phyloP scores from a whole-genome alignment of 78 protist genomes.

The Dictyostelium intermedium region DNA sequence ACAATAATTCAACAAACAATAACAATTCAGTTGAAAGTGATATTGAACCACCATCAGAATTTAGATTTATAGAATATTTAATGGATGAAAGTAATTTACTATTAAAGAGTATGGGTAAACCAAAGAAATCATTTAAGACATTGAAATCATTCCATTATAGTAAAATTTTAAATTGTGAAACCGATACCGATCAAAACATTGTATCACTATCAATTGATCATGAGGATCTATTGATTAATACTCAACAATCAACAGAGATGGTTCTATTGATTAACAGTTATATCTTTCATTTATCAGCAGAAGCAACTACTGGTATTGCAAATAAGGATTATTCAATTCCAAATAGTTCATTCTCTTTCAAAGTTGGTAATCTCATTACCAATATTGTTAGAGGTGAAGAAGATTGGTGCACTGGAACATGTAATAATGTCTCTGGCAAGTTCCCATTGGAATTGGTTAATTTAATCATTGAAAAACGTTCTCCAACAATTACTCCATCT shows the following conservation, averaged over 20 bases:
- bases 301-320: constrained; percentile 32
- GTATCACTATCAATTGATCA: not conserved
- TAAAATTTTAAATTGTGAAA: not conserved
- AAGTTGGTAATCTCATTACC: constrained; percentile 30
- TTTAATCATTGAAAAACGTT: constrained; percentile 12
- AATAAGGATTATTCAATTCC: constrained; percentile 34
- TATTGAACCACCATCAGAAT: constrained; percentile 3
- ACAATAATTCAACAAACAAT: not conserved
- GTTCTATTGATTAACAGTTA: constrained; percentile 18
- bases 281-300: constrained; percentile 8
- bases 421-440: not conserved
- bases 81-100: not conserved
- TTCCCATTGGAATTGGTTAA: constrained; percentile 48
- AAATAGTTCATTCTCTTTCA: constrained; percentile 31
- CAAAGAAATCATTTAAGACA: not conserved
- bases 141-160: constrained; percentile 28
- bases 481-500: not conserved
- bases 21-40: not conserved
- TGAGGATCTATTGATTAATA: constrained; percentile 31
- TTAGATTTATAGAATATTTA: not conserved
- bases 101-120: constrained; percentile 11
- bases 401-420: constrained; percentile 68
- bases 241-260: constrained; percentile 45
- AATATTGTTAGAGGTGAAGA: not conserved
- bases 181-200: not conserved